Percentiles rank a stretch among this genome's conserved stretches.
Evolutionary conservation across 371 early-diverging fungal species (phyloP).

Genomic region (Rhizomucor pusillus): DNA sequence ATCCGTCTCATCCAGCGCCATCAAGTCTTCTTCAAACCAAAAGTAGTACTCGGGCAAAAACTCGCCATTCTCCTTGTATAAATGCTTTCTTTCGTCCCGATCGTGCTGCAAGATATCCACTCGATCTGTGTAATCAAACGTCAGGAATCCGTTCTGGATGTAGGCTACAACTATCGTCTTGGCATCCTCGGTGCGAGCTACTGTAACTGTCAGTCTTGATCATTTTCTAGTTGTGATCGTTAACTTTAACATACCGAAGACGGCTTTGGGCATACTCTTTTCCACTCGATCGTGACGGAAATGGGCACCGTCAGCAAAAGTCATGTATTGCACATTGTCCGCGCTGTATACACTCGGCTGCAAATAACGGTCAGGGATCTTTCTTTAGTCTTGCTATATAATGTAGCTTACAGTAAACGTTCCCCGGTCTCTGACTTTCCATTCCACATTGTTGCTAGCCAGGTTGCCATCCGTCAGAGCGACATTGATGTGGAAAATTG

Average conservation of each 20-base stretch:
- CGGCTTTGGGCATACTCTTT: constrained; percentile 24
- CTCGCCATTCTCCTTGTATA: constrained; percentile 21
- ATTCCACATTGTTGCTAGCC: background rate
- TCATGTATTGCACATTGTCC: constrained; percentile 28
- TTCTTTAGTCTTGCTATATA: background rate
- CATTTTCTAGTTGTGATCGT: background rate
- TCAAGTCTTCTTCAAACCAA: constrained; percentile 4
- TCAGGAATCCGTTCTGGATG: constrained; percentile 32
- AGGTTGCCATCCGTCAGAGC: constrained; percentile 8
- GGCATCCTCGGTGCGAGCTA: constrained; percentile 24
- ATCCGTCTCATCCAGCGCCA: constrained; percentile 18
- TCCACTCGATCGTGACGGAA: constrained; percentile 32
- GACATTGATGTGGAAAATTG: constrained; percentile 6
- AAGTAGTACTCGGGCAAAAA: constrained; percentile 3
- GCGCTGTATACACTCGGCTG: constrained; percentile 29
- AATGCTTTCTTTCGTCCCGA: constrained; percentile 10
- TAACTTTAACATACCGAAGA: constrained; percentile 4
- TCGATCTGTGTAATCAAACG: constrained; percentile 29
- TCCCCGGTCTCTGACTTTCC: constrained; percentile 2
- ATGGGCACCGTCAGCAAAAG: constrained; percentile 34
- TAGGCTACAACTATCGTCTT: constrained; percentile 32
- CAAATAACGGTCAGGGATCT: background rate
- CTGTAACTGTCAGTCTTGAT: background rate
- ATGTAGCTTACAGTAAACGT: constrained; percentile 1
- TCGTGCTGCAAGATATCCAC: constrained; percentile 23